Base-by-base conservation (phyloP, 2,329 filamentous ascomycete genomes). In the Fusarium fracticaudum region DNA sequence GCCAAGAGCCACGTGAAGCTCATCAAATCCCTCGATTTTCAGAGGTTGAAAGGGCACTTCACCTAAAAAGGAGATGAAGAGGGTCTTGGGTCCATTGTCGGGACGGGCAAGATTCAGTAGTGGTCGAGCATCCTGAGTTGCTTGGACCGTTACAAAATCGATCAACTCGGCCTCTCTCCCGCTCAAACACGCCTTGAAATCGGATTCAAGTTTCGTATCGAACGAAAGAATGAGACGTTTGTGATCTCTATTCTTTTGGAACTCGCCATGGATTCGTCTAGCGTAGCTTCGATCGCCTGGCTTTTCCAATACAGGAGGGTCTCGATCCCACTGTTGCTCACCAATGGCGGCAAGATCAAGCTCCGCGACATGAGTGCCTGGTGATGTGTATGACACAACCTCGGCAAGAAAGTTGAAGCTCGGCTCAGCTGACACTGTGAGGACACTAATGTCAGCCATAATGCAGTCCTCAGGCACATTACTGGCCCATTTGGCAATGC, bases 381-480 rank as follows among this genome's bases (percentile, higher is more conserved):
- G 22, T 22, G 41, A n/a, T 24, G 41, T 24, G 2, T 5, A 44
- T 9, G 41, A 44, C 3, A 24, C 41, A 44, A 44, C 41, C 15
- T 44, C 2, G 41, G 41, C 24, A 7, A 44, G 41, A 15, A 44
- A 44, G 41, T 44, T 44, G 14, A n/a, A 44, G n/a, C 15, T n/a
- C 12, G 15, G 24, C n/a, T 44, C 41, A 24, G 41, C 41, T n/a
- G 41, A 44, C 22, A 44, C n/a, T n/a, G 41, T 44, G 22, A 44
- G 14, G 22, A 44, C 41, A 24, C 41, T 6, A 24, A 44, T 15
- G 8, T 44, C n/a, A 17, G 41, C 22, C 41, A 44, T 15, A 15
- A 0, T 26, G 1, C 2, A 37, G 3, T 43, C 13, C 7, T n/a
- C 41, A 44, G 41, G 14, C 22, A 6, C 4, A 22, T 43, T 9